Conservation (phyloP, 2,329 filamentous ascomycete genomes). For the Xylaria digitata region DNA sequence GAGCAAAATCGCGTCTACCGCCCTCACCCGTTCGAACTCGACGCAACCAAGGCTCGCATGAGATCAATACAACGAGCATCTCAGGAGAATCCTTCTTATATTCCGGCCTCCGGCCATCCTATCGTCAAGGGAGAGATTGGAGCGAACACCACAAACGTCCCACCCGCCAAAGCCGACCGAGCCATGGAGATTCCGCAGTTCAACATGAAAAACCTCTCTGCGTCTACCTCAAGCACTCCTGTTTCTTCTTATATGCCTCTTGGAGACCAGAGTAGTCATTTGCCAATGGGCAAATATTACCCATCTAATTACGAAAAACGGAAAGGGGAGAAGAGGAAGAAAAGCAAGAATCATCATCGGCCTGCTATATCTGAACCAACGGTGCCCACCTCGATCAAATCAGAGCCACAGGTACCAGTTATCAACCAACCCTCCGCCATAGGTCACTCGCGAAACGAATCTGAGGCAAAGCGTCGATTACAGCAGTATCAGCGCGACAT, state of each 20-base stretch:
- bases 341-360: conserved; percentile 38
- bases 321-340: conserved; percentile 47
- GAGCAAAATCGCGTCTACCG: conserved; percentile 62
- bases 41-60: conserved; percentile 54
- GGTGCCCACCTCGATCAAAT: conserved; percentile 51
- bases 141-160: conserved; percentile 38
- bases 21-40: conserved; percentile 64
- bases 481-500: conserved; percentile 71
- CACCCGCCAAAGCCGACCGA: conserved; percentile 41
- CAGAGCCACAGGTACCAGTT: conserved; percentile 52
- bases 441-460: conserved; percentile 53
- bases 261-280: conserved; percentile 58
- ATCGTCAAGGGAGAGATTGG: conserved; percentile 40
- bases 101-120: conserved; percentile 31
- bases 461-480: conserved; percentile 63
- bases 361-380: conserved; percentile 44
- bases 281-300: conserved; percentile 72
- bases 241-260: conserved; percentile 64
- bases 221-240: conserved; percentile 53
- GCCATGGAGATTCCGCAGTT: conserved; percentile 44
- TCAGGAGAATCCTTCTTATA: conserved; percentile 45
- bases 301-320: conserved; percentile 69
- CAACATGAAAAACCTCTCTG: conserved; percentile 40
- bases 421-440: conserved; percentile 40
- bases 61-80: conserved; percentile 52